Evolutionary conservation across 2,329 filamentous ascomycete species (phyloP), one percentile per base, ranked within the genome.

Genomic region (Monilinia aucupariae): DNA sequence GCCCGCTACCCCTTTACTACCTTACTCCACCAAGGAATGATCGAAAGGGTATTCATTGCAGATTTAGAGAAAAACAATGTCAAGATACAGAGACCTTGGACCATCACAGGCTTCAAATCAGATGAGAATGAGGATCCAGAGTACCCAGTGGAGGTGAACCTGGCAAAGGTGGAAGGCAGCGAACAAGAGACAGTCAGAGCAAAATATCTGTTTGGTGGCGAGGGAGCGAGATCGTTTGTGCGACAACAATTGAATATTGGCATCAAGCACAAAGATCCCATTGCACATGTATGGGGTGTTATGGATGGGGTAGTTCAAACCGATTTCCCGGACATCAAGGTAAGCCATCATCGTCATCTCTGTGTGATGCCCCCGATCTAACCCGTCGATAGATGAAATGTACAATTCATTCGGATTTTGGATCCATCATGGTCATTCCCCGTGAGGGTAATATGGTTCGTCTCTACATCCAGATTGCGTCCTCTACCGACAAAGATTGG

Each of bases 371-470:
- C 12, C 12, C 30, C 15, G 53, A n/a, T 32, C 74, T 43, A 43
- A 37, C 50, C 50, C 10, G 10, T 58, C 63, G 12, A 2, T 64
- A 86, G 80, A 87, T 88, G 81, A 88, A 89, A 78, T 89, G 86
- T 69, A 89, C 87, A 0, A 89, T 92, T 64, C 89, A 91, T 73
- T 91, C 88, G 4, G 80, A 84, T 52, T 79, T 87, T 63, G 89
- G 89, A 1, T 91, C 88, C 22, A 86, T 92, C 71, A 89, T 92
- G 84, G 86, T 92, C 5, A 92, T 93, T 63, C 89, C 89, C 0
- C 81, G 88, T 30, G 88, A 90, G 73, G 76, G 83, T 62, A 83
- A 85, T 65, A 83, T 89, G 75, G 87, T 89, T 56, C 81, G 88
- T 25, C 81, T 89, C 22, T 87, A 90, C 68, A 84, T 91, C 63